A percentile compares a stretch with the other conserved stretches of the same genome.
Evolutionary conservation across 1,139 yeast species (phyloP).

Genomic region (Scheffersomyces quercinus): DNA sequence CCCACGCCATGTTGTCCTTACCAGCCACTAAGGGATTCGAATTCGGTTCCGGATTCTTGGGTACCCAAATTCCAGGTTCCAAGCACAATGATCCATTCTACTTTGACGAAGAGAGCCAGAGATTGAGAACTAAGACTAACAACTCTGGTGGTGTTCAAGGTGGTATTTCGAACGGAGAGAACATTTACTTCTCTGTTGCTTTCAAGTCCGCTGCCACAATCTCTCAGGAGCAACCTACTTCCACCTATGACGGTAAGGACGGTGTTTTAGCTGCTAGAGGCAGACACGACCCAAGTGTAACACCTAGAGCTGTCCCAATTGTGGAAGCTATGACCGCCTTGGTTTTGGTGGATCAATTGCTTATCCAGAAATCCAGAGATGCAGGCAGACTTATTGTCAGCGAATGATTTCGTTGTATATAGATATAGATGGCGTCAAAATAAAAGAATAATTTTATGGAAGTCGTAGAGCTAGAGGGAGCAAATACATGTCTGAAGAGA

Average conservation of each 20-base stretch:
- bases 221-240: slow-evolving; percentile 86
- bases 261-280: slow-evolving; percentile 96
- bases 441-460: too few relatives aligned
- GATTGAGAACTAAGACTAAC: slow-evolving; percentile 83
- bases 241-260: slow-evolving; percentile 79
- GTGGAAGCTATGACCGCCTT: slow-evolving; percentile 98
- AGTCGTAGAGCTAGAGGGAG: too few relatives aligned
- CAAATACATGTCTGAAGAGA: too few relatives aligned
- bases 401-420: background rate
- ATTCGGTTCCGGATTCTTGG: slow-evolving; percentile 93
- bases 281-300: slow-evolving; percentile 97
- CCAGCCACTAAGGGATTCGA: slow-evolving; percentile 99
- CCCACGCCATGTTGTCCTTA: slow-evolving; percentile 95
- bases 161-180: slow-evolving; percentile 95
- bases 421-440: too few relatives aligned
- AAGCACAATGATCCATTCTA: slow-evolving; percentile 88
- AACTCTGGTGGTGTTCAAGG: slow-evolving; percentile 98
- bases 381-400: slow-evolving; percentile 26
- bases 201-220: slow-evolving; percentile 98
- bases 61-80: slow-evolving; percentile 89
- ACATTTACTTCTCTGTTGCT: slow-evolving; percentile 90
- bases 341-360: slow-evolving; percentile 80
- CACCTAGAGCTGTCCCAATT: slow-evolving; percentile 97
- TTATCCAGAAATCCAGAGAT: slow-evolving; percentile 87
- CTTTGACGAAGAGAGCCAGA: slow-evolving; percentile 52